phyloP scores from a whole-genome alignment of 345 rosid genomes.

The Brassica rapa region DNA sequence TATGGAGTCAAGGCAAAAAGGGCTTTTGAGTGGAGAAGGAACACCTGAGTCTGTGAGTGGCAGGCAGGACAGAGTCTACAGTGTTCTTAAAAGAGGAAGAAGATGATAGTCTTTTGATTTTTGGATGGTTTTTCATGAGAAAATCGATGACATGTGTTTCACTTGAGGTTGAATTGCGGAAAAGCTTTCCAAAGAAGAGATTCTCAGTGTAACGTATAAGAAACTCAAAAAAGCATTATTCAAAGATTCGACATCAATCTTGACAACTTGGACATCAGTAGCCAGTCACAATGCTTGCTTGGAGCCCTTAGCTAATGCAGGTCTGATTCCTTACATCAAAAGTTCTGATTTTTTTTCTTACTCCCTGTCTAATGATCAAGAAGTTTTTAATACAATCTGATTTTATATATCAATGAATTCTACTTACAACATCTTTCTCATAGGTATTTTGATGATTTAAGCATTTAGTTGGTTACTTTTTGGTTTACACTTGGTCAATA shows the following conservation, averaged over 20 bases:
- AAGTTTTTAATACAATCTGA: not conserved
- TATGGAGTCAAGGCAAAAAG: slow-evolving; percentile 79
- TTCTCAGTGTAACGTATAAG: too few relatives aligned
- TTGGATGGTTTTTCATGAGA: too few relatives aligned
- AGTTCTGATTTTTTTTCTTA: not conserved
- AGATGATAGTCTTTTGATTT: slow-evolving; percentile 28
- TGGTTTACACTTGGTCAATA: too few relatives aligned
- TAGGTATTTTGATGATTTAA: too few relatives aligned
- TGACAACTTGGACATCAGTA: not conserved
- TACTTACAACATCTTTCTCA: too few relatives aligned
- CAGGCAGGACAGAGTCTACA: slow-evolving; percentile 61
- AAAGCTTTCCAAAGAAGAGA: too few relatives aligned
- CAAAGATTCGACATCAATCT: not conserved
- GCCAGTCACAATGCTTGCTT: not conserved
- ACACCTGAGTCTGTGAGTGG: slow-evolving; percentile 86
- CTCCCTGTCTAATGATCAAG: not conserved
- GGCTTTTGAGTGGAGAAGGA: slow-evolving; percentile 85
- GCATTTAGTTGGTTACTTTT: too few relatives aligned
- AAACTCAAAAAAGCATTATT: not conserved
- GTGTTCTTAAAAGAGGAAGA: slow-evolving; percentile 77
- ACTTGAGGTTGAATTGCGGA: too few relatives aligned
- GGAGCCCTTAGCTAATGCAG: not conserved
- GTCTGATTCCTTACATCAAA: not conserved
- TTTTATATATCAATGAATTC: too few relatives aligned
- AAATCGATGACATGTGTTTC: too few relatives aligned